Evolutionary conservation across 441 rosid genomes (phyloP).

Genomic region (Geranium incanum): DNA sequence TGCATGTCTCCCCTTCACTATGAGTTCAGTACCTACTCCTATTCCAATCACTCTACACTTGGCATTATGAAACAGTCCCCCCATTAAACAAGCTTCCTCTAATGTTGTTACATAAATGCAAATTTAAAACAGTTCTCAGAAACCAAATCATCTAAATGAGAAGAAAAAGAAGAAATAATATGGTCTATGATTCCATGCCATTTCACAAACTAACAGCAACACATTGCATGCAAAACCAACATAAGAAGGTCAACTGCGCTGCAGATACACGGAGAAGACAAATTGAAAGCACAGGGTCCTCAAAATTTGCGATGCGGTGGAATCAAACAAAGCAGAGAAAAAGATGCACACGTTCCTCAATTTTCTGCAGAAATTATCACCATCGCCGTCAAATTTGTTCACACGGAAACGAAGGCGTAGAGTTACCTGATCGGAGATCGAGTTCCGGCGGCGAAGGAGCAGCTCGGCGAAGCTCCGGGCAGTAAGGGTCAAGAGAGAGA

Average conservation of each 20-base stretch:
- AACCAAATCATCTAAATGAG: not conserved
- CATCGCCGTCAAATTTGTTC: not conserved
- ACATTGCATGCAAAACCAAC: constrained; percentile 5
- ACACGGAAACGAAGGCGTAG: not conserved
- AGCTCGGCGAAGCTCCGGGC: not conserved
- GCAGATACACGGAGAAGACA: not conserved
- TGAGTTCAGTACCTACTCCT: too few species aligned
- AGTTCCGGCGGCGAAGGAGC: not conserved
- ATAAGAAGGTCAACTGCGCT: not conserved
- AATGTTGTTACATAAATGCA: not conserved
- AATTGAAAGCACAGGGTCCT: not conserved
- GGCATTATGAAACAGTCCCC: not conserved
- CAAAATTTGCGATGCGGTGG: not conserved
- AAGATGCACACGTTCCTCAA: constrained; percentile 5
- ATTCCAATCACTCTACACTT: not conserved
- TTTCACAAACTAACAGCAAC: constrained; percentile 5
- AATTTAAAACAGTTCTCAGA: not conserved
- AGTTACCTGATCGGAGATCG: constrained; percentile 7
- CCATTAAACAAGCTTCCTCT: not conserved
- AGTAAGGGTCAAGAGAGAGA: not conserved
- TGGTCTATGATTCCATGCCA: not conserved
- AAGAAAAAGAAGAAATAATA: not conserved
- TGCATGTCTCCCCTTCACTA: not conserved
- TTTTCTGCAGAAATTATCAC: not conserved
- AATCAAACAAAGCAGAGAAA: not conserved